Base-by-base conservation (phyloP, 2,329 filamentous ascomycete species). In the Ophiobolus disseminans region DNA sequence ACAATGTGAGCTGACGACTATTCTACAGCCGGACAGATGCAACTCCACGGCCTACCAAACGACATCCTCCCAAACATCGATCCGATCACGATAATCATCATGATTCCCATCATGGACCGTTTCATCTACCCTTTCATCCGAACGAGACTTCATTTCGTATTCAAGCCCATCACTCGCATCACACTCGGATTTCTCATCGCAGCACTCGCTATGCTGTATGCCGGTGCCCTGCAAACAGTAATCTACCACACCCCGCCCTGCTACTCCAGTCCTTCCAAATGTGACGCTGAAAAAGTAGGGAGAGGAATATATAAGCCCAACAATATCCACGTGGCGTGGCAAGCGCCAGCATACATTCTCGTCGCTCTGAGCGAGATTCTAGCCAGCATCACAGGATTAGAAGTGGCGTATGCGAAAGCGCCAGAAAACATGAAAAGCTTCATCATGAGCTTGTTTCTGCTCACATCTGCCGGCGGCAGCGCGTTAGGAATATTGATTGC, bases 401-500 rank as follows among this genome's bases (percentile, higher is more conserved):
- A 80, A 38, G 70, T 78, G 25, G 77, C 77, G 8, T 80, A 77
- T 60, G 75, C 74, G 9, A 77, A 78, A 39, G 76, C 77, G 1
- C 77, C 77, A 0, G 63, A 72, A 30, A 70, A 63, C 31, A 78
- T 80, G 77, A 79, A 78, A 61, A 75, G 71, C 5, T 78, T 80
- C 51, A 74, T 79, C 48, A 78, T 78, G 72, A 69, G 78, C 78
- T 63, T 86, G n/a, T 86, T 82, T 60, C 76, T 86, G 47, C 77
- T 86, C 53, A 86, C 82, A 30, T 82, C 76, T 36, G 84, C 83
- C 3, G 77, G 83, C 35, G 82, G 82, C 3, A 79, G 82, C 2
- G 82, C 81, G 23, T 72, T 90, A 17, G 84, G 82, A 2, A 82
- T 86, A 58, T 81, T 85, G 2, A 73, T 89, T 10, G 80, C 83